A percentile compares a stretch with the other conserved stretches of the same genome.
These are phyloP conservation scores for Aspergillus melleus DNA, from an alignment of 2,329 filamentous ascomycete genomes.

Conservation along the genomic window DNA sequence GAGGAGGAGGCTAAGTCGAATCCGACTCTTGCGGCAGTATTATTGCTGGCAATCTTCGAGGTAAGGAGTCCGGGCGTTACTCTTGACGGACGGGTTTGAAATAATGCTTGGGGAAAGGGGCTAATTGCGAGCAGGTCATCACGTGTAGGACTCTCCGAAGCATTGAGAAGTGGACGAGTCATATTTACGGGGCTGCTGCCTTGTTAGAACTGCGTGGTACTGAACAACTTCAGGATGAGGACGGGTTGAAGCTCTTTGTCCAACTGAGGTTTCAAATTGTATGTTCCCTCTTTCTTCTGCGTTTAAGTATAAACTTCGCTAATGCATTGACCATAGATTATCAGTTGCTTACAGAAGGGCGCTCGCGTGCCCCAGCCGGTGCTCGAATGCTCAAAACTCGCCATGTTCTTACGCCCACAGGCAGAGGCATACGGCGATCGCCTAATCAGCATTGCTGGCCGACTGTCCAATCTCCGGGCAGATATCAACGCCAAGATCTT, in stretches of 20 bases:
- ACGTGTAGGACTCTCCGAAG: slow-evolving; percentile 46
- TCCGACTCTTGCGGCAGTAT: slow-evolving; percentile 53
- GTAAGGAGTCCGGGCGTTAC: slow-evolving; percentile 36
- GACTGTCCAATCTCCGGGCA: slow-evolving; percentile 34
- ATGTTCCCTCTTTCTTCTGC: slow-evolving; percentile 16
- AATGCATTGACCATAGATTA: slow-evolving; percentile 27
- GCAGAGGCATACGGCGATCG: slow-evolving; percentile 30
- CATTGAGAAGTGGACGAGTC: slow-evolving; percentile 55
- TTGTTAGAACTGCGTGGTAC: slow-evolving; percentile 51
- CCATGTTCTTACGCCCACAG: slow-evolving; percentile 29
- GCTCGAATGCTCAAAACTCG: slow-evolving; percentile 31
- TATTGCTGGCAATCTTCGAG: slow-evolving; percentile 64
- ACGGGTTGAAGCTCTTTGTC: slow-evolving; percentile 54
- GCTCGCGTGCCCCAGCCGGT: slow-evolving; percentile 32
- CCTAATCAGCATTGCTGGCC: slow-evolving; percentile 29
- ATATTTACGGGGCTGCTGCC: slow-evolving; percentile 61
- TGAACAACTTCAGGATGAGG: slow-evolving; percentile 40
- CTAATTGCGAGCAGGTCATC: slow-evolving; percentile 31
- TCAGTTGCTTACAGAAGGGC: slow-evolving; percentile 37
- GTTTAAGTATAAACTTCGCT: neutral
- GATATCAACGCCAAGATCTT: slow-evolving; percentile 29
- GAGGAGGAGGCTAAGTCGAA: slow-evolving; percentile 37
- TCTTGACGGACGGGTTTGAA: neutral
- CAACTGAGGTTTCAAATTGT: slow-evolving; percentile 61
- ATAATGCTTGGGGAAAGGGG: neutral